Base-by-base conservation (phyloP, 2,329 filamentous ascomycete genomes). In the Nemania diffusa region DNA sequence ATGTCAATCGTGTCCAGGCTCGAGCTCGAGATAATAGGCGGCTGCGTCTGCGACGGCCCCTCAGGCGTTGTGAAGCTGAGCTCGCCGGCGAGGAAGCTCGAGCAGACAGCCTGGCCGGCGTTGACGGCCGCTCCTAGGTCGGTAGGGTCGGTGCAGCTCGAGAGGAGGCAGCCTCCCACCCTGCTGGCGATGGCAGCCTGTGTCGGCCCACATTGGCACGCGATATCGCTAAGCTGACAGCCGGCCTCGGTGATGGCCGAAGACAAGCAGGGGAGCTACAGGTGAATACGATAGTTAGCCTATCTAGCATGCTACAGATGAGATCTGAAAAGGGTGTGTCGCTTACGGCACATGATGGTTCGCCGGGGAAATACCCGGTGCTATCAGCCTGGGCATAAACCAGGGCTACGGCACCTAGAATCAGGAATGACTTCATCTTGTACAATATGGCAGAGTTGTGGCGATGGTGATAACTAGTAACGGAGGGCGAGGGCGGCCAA, bases 181-280 rank as follows among this genome's bases (percentile, higher is more conserved):
- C 53, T 65, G 15, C 44, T 62, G 64, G 65, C 76, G 64, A 82
- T 81, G 62, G 63, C 70, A 15, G 72, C 34, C 69, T 79, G 70
- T 0, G 72, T 76, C 6, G 74, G 70, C 2, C 78, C 84, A 79
- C 86, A 88, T 73, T 85, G 84, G 81, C 86, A 88, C 57, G 74
- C 76, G 50, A 78, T 73, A 76, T 88, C 84, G 51, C 77, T 79
- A 64, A 81, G 65, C 15, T 65, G 70, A 76, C 86, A 88, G 73
- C 82, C 81, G 22, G 82, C 82, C n/a, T 77, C 75, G 20, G 77
- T 75, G 73, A 86, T 80, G 69, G 84, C 84, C 24, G 78, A 73
- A 52, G 77, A 73, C 73, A 87, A 79, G 79, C 85, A 88, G 61
- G 79, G 67, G 44, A 82, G 73, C 82, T 85, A 64, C 3, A 40